phyloP scores from a whole-genome alignment of 1,284 basidiomycete genomes.

The Tilletia indica region DNA sequence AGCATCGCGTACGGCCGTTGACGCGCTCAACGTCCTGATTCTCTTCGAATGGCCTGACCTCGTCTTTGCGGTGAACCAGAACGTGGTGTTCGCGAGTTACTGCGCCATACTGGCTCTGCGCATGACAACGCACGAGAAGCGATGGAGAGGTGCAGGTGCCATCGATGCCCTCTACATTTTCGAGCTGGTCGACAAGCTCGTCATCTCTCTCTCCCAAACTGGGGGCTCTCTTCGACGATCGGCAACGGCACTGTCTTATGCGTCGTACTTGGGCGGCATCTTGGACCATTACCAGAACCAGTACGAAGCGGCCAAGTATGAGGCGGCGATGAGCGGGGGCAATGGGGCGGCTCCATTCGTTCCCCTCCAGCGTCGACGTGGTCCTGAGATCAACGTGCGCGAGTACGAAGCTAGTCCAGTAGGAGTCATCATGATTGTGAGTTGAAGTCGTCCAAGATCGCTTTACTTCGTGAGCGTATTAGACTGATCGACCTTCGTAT shows the following conservation, averaged over 20 bases:
- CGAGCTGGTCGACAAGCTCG: constrained; percentile 11
- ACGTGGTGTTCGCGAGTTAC: constrained; percentile 1
- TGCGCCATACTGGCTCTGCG: constrained; percentile 14
- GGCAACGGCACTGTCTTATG: constrained; percentile 10
- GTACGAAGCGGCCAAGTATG: not conserved
- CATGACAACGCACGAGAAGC: constrained; percentile 12
- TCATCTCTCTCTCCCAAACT: not conserved
- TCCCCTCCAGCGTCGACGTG: not conserved
- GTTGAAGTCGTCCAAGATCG: not conserved
- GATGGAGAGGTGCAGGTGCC: constrained; percentile 2
- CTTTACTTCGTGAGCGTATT: too few species aligned
- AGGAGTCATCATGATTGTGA: constrained; percentile 8
- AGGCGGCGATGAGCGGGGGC: not conserved
- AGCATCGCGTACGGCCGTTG: constrained; percentile 13
- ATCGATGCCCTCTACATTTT: constrained; percentile 15
- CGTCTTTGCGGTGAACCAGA: constrained; percentile 14
- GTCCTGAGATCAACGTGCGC: constrained; percentile 6
- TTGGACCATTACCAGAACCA: not conserved
- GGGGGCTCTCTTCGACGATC: not conserved
- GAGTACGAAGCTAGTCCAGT: constrained; percentile 6
- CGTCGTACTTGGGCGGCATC: constrained; percentile 2
- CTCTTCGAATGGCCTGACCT: constrained; percentile 15
- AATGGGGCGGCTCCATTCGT: not conserved
- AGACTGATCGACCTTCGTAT: not conserved
- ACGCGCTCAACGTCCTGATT: constrained; percentile 14